Percentiles rank a stretch among this genome's conserved stretches.
phyloP scores from a whole-genome alignment of 2,329 filamentous ascomycete genomes.

The Neobulgaria alba region DNA sequence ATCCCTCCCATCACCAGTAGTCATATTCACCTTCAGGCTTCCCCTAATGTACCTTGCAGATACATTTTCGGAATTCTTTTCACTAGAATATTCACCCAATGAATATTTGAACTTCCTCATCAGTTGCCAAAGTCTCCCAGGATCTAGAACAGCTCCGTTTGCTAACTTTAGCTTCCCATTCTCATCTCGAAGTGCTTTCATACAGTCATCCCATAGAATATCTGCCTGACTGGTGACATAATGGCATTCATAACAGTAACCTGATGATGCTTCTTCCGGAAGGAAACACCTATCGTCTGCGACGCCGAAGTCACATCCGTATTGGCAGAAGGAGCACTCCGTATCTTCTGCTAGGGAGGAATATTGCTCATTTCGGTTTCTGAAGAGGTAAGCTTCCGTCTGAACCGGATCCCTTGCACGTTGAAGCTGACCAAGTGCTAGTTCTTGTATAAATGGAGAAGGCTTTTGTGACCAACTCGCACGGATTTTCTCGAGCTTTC shows the following conservation, averaged over 20 bases:
- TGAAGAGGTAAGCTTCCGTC: neutral
- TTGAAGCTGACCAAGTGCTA: neutral
- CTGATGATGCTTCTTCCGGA: conserved; percentile 7
- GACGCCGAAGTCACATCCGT: conserved; percentile 13
- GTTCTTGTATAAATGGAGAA: too few species aligned
- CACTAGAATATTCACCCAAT: too few species aligned
- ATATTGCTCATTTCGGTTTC: neutral
- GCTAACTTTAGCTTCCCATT: neutral
- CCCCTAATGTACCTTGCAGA: too few species aligned
- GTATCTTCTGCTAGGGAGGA: neutral
- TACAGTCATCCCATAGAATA: neutral
- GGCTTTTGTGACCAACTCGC: too few species aligned
- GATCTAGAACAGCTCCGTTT: neutral
- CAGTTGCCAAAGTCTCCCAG: neutral
- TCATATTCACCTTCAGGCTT: too few species aligned
- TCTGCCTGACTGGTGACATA: neutral
- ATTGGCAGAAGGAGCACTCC: conserved; percentile 16
- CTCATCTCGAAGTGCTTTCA: neutral
- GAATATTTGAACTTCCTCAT: too few species aligned
- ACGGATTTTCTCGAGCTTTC: too few species aligned
- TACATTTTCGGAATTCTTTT: neutral
- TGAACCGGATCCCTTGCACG: neutral
- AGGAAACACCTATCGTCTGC: conserved; percentile 9
- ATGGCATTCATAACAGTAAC: conserved; percentile 13
- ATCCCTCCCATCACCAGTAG: too few species aligned